phyloP scores from a whole-genome alignment of 495 filamentous ascomycete species.

The Daldinia concentrica region DNA sequence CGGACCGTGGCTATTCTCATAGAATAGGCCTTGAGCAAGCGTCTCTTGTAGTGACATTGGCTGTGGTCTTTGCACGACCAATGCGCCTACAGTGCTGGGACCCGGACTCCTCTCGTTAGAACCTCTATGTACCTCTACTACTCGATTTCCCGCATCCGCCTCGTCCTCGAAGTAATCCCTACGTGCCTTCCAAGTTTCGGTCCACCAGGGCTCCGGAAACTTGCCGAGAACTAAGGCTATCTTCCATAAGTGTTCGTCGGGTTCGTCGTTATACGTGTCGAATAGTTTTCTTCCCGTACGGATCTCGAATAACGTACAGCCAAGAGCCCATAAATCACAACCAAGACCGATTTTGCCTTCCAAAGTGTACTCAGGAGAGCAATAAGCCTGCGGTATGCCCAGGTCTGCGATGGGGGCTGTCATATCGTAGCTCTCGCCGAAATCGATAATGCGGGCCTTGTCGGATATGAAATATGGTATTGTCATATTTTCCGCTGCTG shows the following conservation, averaged over 20 bases:
- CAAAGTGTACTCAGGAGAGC: constrained; percentile 47
- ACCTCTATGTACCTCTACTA: constrained; percentile 3
- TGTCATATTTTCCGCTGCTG: not conserved
- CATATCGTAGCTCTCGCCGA: constrained; percentile 46
- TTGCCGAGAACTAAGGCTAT: constrained; percentile 47
- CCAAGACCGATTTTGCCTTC: constrained; percentile 33
- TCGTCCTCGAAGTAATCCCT: constrained; percentile 36
- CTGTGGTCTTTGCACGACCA: not conserved
- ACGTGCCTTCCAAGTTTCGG: constrained; percentile 40
- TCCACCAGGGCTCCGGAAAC: constrained; percentile 50
- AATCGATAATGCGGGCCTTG: constrained; percentile 44
- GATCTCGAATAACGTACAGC: constrained; percentile 51
- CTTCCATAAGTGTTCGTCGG: constrained; percentile 41
- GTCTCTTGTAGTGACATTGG: constrained; percentile 26
- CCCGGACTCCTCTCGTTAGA: not conserved
- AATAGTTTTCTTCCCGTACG: constrained; percentile 45
- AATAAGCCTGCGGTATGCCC: constrained; percentile 41
- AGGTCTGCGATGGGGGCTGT: constrained; percentile 20
- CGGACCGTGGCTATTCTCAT: constrained; percentile 1
- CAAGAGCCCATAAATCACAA: constrained; percentile 40
- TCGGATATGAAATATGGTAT: constrained; percentile 23
- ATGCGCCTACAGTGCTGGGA: not conserved
- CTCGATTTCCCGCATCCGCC: constrained; percentile 15
- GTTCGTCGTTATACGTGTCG: constrained; percentile 35
- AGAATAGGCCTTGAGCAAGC: constrained; percentile 12